Base-by-base conservation (phyloP, 2,329 filamentous ascomycete species). In the Aspergillus pseudotamarii region DNA sequence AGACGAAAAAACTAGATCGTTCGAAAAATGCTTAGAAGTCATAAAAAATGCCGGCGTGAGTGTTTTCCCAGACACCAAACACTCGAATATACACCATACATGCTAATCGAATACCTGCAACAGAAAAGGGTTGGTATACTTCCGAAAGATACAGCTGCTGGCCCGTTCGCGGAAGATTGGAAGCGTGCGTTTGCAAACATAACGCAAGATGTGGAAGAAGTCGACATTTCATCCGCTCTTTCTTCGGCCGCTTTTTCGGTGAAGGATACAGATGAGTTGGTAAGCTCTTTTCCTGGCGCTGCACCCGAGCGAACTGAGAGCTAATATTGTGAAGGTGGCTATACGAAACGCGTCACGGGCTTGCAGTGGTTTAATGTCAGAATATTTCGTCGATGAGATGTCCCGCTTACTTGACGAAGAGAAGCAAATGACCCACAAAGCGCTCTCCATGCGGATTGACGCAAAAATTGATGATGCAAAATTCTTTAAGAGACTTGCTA, bases 381-480 rank as follows among this genome's bases (percentile, higher is more conserved):
- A 94, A 64, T 99, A 95, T 79, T 98, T 98, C 77, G 89, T 99
- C 68, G 95, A 99, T 75, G 94, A 97, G 77, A 98, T 99, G 94
- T 97, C 94, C 57, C 91, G 91, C 71, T 91, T 98, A 58, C 88
- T 99, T 64, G 95, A 99, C 74, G 91, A 94, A 69, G 96, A 98
- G 78, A 97, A 97, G 84, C 97, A 97, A 76, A 93, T 98, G 75
- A 95, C 93, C 67, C 95, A 99, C 80, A 92, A 90, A 68, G 85
- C 86, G 2, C 85, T 99, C 9, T 89, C 92, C n/a, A 89, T 92
- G 72, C 95, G 94, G 79, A 91, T 99, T 36, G 89, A 94, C 69
- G 88, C 89, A 73, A 97, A 97, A 81, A 89, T 99, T 61, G 94
- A 98, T 71, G 93, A 99, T 71, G 84, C 87, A 58, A 96, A 96